Evolutionary conservation across 1,284 basidiomycete genomes (phyloP).

Genomic region (Anthracocystis walkeri): DNA sequence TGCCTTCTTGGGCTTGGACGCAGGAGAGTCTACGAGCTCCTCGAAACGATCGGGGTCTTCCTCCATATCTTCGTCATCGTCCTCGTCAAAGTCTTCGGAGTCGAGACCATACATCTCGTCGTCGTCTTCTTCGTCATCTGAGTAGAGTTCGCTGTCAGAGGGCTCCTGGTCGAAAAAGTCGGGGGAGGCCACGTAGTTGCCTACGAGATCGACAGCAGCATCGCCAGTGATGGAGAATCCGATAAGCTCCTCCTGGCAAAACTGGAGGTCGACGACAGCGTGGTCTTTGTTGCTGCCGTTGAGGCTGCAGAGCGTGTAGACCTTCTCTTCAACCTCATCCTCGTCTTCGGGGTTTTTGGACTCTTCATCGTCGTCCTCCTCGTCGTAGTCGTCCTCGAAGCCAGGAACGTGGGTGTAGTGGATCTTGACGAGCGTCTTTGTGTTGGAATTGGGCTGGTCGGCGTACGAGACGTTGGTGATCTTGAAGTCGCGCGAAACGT

Average conservation of each 20-base stretch:
- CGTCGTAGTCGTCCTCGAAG: slow-evolving; percentile 72
- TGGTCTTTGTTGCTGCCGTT: slow-evolving; percentile 79
- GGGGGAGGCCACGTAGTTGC: slow-evolving; percentile 82
- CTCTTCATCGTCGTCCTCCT: slow-evolving; percentile 69
- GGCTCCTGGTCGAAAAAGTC: slow-evolving; percentile 72
- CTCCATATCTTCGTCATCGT: slow-evolving; percentile 58
- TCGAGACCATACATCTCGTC: slow-evolving; percentile 70
- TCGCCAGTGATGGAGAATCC: slow-evolving; percentile 83
- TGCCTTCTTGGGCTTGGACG: slow-evolving; percentile 39
- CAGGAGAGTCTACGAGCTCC: slow-evolving; percentile 41
- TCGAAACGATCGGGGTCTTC: slow-evolving; percentile 57
- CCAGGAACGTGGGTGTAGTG: slow-evolving; percentile 73
- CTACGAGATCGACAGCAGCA: slow-evolving; percentile 86
- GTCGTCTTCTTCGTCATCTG: slow-evolving; percentile 72
- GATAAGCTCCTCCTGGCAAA: slow-evolving; percentile 77
- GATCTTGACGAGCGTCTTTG: slow-evolving; percentile 82
- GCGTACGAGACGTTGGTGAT: slow-evolving; percentile 81
- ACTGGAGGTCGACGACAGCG: slow-evolving; percentile 73
- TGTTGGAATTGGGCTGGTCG: slow-evolving; percentile 77
- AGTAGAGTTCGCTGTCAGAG: slow-evolving; percentile 57
- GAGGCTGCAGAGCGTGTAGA: slow-evolving; percentile 72
- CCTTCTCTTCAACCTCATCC: slow-evolving; percentile 70
- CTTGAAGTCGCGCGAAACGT: slow-evolving; percentile 79
- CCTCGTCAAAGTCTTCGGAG: slow-evolving; percentile 63
- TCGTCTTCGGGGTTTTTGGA: slow-evolving; percentile 69